phyloP scores from a whole-genome alignment of 495 filamentous ascomycete species.

The Podospora tetraspora region DNA sequence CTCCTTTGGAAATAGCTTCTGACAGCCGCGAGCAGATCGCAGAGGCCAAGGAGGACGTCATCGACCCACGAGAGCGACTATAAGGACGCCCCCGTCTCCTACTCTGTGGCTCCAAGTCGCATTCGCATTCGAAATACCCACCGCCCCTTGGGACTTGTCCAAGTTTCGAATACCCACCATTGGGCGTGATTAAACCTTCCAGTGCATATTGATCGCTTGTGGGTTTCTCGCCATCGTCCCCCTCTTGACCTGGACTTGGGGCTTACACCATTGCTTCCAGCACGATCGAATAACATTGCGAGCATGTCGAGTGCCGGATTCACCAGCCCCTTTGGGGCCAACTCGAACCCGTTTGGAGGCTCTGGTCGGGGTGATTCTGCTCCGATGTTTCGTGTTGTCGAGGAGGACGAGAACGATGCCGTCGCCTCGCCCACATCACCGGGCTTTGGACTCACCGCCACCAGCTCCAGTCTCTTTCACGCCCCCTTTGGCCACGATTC shows the following conservation, averaged over 20 bases:
- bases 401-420: conserved; percentile 56
- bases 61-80: neutral
- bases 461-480: conserved; percentile 28
- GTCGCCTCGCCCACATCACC: conserved; percentile 53
- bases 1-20: conserved; percentile 13
- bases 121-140: neutral
- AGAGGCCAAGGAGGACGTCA: conserved; percentile 1
- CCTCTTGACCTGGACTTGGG: neutral
- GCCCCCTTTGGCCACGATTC: conserved; percentile 47
- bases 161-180: neutral
- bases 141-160: neutral
- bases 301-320: conserved; percentile 50
- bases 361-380: conserved; percentile 32
- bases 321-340: conserved; percentile 38
- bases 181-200: neutral
- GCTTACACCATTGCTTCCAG: neutral
- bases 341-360: conserved; percentile 34
- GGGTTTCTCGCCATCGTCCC: neutral
- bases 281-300: neutral
- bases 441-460: conserved; percentile 35
- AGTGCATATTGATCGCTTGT: neutral
- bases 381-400: conserved; percentile 48
- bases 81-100: conserved; percentile 13
- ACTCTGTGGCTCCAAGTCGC: neutral
- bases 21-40: conserved; percentile 11